Evolutionary conservation across 768 basidiomycete genomes (phyloP).

Genomic region (Ramaria rubella): DNA sequence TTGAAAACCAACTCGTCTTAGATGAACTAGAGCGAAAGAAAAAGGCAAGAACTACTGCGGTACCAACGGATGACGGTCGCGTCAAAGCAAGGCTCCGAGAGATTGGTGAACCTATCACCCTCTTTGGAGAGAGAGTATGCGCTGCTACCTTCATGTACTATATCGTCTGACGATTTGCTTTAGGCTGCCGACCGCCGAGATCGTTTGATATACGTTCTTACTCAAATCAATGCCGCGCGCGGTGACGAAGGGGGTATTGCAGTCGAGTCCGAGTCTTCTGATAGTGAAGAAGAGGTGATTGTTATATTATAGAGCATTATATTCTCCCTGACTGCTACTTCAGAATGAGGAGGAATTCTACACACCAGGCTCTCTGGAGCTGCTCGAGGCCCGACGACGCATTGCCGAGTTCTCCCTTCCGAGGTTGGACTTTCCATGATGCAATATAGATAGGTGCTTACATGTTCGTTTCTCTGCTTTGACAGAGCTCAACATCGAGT

Average conservation of each 20-base stretch:
- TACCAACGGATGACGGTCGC: constrained; percentile 93
- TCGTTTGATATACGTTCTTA: constrained; percentile 89
- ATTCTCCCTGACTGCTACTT: neutral
- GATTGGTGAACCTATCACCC: constrained; percentile 93
- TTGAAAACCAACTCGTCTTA: constrained; percentile 81
- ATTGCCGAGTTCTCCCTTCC: constrained; percentile 93
- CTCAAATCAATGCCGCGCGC: constrained; percentile 85
- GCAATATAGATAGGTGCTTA: constrained; percentile 73
- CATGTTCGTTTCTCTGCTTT: constrained; percentile 36
- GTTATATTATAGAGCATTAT: no score
- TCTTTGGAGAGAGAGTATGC: constrained; percentile 90
- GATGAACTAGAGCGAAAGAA: constrained; percentile 98
- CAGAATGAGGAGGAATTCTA: constrained; percentile 86
- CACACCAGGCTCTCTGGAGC: constrained; percentile 80
- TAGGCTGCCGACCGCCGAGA: constrained; percentile 95
- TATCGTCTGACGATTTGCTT: constrained; percentile 7
- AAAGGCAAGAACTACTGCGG: constrained; percentile 85
- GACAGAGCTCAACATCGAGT: constrained; percentile 92
- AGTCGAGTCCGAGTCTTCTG: constrained; percentile 63
- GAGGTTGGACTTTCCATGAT: constrained; percentile 71
- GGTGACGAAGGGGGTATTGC: constrained; percentile 69
- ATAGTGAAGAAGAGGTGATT: constrained; percentile 74
- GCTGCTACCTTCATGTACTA: constrained; percentile 29
- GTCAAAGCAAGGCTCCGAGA: constrained; percentile 86
- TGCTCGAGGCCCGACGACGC: constrained; percentile 76